Conservation (phyloP, 768 basidiomycete species). For the Leccinum olivaceopallidum region DNA sequence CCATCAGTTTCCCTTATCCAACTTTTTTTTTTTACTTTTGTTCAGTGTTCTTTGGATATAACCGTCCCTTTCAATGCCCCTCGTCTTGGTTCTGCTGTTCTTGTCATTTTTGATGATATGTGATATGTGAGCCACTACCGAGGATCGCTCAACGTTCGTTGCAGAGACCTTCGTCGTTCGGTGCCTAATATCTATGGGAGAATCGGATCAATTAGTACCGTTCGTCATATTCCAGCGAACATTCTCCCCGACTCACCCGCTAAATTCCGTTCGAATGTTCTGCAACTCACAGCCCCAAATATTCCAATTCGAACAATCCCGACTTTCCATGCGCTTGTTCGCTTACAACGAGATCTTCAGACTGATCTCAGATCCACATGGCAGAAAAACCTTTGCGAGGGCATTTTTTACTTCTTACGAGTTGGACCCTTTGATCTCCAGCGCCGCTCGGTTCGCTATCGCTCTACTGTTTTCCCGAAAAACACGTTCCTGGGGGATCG, state of each 20-base stretch:
- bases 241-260: not conserved
- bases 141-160: constrained; percentile 7
- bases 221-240: constrained; percentile 6
- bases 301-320: constrained; percentile 8
- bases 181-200: not conserved
- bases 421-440: not conserved
- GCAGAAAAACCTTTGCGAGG: not conserved
- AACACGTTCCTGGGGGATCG: constrained; percentile 3
- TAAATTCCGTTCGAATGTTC: constrained; percentile 11
- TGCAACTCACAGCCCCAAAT: not conserved
- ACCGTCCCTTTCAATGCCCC: constrained; percentile 6
- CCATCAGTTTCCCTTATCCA: constrained; percentile 5
- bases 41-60: constrained; percentile 7
- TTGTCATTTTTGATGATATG: constrained; percentile 1
- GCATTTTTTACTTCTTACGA: not conserved
- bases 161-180: constrained; percentile 10
- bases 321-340: constrained; percentile 3
- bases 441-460: not conserved
- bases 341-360: constrained; percentile 5
- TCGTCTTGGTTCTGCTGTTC: constrained; percentile 1
- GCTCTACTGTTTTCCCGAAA: constrained; percentile 7
- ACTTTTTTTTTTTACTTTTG: constrained; percentile 3
- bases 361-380: constrained; percentile 4
- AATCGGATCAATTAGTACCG: not conserved
- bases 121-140: not conserved